These are phyloP conservation scores for Phytophthora idaei DNA, from an alignment of 352 stramenopile species.

Conservation along the genomic window DNA sequence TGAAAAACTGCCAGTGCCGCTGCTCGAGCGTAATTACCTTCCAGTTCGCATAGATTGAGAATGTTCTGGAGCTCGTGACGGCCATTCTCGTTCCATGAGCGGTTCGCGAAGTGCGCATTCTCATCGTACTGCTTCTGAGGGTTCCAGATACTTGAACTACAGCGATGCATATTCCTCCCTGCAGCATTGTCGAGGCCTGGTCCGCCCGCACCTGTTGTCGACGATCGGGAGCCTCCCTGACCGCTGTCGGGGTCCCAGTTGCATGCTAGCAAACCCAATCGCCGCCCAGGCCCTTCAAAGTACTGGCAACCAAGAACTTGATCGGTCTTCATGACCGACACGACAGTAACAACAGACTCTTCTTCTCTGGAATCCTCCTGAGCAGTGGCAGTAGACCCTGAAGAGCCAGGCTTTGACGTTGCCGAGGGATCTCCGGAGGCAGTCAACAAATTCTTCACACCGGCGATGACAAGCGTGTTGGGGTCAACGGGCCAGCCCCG, in stretches of 20 bases:
- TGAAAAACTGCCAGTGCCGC: constrained; percentile 87
- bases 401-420: constrained; percentile 8
- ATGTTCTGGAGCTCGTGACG: constrained; percentile 69
- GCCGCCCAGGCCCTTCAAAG: constrained; percentile 75
- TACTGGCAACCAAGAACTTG: constrained; percentile 69
- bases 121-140: constrained; percentile 70
- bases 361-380: constrained; percentile 33
- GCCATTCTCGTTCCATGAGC: constrained; percentile 54
- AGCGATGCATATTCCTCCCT: constrained; percentile 58
- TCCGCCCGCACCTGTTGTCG: constrained; percentile 26
- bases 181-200: constrained; percentile 39
- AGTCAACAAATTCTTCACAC: constrained; percentile 71
- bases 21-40: constrained; percentile 66
- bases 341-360: constrained; percentile 31
- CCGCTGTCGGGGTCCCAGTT: constrained; percentile 85
- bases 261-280: constrained; percentile 74
- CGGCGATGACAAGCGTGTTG: constrained; percentile 59
- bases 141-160: constrained; percentile 69
- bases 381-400: constrained; percentile 14
- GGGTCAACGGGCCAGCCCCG: constrained; percentile 78
- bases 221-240: constrained; percentile 27
- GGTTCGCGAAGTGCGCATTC: constrained; percentile 43
- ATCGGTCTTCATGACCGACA: constrained; percentile 65
- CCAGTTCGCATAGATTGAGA: constrained; percentile 62
- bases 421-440: constrained; percentile 28